A percentile compares a stretch with the other conserved stretches of the same genome.
phyloP scores from a whole-genome alignment of 2,329 filamentous ascomycete genomes.

The Rutstroemia sydowiana region DNA sequence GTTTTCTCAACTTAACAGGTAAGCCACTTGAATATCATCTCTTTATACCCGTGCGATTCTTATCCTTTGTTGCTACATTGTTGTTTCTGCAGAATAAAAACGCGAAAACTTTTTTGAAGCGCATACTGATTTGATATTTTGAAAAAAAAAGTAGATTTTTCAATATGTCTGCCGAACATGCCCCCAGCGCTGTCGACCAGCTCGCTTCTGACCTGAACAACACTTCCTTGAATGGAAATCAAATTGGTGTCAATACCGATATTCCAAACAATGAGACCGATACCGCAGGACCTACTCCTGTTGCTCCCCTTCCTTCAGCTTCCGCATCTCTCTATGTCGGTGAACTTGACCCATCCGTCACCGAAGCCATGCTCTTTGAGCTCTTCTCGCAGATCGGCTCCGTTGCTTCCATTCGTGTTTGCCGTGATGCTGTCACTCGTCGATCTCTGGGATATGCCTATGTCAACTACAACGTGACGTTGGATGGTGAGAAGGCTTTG shows the following conservation, averaged over 20 bases:
- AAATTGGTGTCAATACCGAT: slow-evolving; percentile 69
- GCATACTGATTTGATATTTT: neutral
- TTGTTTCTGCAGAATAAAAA: neutral
- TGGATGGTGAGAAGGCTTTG: slow-evolving; percentile 94
- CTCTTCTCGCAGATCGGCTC: slow-evolving; percentile 99
- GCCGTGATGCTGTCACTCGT: slow-evolving; percentile 96
- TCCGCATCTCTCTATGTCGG: slow-evolving; percentile 98
- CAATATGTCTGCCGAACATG: slow-evolving; percentile 54
- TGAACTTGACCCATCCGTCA: slow-evolving; percentile 95
- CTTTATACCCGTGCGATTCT: slow-evolving; percentile 1
- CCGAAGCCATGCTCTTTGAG: slow-evolving; percentile 99
- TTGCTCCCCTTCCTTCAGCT: slow-evolving; percentile 76
- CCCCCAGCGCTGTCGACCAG: slow-evolving; percentile 61
- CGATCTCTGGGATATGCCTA: slow-evolving; percentile 98
- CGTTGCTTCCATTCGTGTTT: slow-evolving; percentile 98
- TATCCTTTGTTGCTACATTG: slow-evolving; percentile 2
- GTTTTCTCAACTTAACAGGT: slow-evolving; percentile 22
- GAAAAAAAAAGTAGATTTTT: slow-evolving; percentile 18
- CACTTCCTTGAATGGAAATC: slow-evolving; percentile 62
- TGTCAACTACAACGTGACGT: slow-evolving; percentile 98
- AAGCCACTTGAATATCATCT: slow-evolving; percentile 10
- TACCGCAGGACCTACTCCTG: slow-evolving; percentile 62
- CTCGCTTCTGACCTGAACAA: slow-evolving; percentile 71
- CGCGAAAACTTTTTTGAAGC: slow-evolving; percentile 4
- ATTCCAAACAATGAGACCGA: slow-evolving; percentile 54